Percentiles rank a stretch among this genome's conserved stretches.
These are phyloP conservation scores for Coniochaeta pulveracea DNA, from an alignment of 2,329 filamentous ascomycete species.

Conservation along the genomic window DNA sequence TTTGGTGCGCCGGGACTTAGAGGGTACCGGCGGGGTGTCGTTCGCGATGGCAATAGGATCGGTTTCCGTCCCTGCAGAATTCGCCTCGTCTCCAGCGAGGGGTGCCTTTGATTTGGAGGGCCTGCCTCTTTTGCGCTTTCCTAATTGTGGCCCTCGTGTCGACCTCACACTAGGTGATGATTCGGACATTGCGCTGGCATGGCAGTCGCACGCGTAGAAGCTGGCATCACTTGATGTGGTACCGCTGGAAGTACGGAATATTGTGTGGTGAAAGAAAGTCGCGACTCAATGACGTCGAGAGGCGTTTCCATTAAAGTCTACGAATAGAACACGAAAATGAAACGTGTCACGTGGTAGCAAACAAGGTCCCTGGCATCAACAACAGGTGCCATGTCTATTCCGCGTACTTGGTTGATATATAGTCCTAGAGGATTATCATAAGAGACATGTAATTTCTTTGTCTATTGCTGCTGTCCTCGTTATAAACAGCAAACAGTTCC, in stretches of 20 bases:
- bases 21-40: background rate
- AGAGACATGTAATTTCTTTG: too few relatives aligned
- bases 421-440: too few relatives aligned
- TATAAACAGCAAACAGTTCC: too few relatives aligned
- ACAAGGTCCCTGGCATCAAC: too few relatives aligned
- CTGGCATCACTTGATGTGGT: background rate
- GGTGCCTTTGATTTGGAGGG: too few relatives aligned
- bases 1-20: slow-evolving; percentile 3
- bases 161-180: background rate
- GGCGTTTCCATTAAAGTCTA: background rate
- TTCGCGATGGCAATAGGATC: too few relatives aligned
- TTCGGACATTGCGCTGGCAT: slow-evolving; percentile 1
- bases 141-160: background rate
- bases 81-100: too few relatives aligned
- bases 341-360: slow-evolving; percentile 2
- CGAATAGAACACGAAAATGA: slow-evolving; percentile 3
- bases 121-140: slow-evolving; percentile 2
- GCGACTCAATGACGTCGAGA: background rate
- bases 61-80: too few relatives aligned
- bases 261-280: background rate
- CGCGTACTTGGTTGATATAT: too few relatives aligned
- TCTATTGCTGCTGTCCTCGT: too few relatives aligned
- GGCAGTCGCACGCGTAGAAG: too few relatives aligned
- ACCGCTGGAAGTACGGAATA: background rate
- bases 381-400: too few relatives aligned